These are phyloP conservation scores for Pestalotiopsis sp. DNA, from an alignment of 2,329 filamentous ascomycete genomes.

Conservation along the genomic window DNA sequence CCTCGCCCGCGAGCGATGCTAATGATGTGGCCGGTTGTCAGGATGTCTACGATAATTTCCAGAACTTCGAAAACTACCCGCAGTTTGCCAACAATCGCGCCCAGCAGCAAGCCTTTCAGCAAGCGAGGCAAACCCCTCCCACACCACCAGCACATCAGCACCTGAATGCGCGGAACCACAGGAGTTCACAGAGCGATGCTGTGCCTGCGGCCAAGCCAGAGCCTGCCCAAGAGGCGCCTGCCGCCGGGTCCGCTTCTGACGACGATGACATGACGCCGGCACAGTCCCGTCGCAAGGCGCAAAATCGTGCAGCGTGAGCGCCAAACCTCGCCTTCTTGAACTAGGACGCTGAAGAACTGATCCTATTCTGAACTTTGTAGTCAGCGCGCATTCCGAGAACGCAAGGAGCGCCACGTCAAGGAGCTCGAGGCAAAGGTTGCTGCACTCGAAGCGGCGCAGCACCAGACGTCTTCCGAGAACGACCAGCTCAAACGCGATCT, in stretches of 20 bases:
- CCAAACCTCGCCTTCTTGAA: background rate
- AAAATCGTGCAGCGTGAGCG: slow-evolving; percentile 64
- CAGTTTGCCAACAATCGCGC: slow-evolving; percentile 41
- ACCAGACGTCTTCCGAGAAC: slow-evolving; percentile 77
- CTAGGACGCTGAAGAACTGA: background rate
- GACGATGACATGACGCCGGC: slow-evolving; percentile 59
- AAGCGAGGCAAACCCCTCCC: slow-evolving; percentile 54
- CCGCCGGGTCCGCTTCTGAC: slow-evolving; percentile 54
- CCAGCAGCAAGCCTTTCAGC: slow-evolving; percentile 32
- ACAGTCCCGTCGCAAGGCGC: slow-evolving; percentile 61
- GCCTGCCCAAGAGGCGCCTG: slow-evolving; percentile 35
- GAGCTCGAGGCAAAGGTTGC: slow-evolving; percentile 88
- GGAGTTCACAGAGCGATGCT: slow-evolving; percentile 32
- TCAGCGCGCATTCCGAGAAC: slow-evolving; percentile 93
- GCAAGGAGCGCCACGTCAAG: slow-evolving; percentile 92
- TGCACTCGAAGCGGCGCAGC: slow-evolving; percentile 73
- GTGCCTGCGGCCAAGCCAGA: slow-evolving; percentile 42
- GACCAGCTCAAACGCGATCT: slow-evolving; percentile 83
- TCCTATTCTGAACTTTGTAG: slow-evolving; percentile 46
- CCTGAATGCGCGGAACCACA: slow-evolving; percentile 27
- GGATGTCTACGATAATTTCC: slow-evolving; percentile 55
- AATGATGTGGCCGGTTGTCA: slow-evolving; percentile 37
- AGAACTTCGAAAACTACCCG: slow-evolving; percentile 46
- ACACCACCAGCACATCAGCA: slow-evolving; percentile 50
- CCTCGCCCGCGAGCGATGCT: slow-evolving; percentile 12